These are phyloP conservation scores for Cercospora zeae-maydis DNA, from an alignment of 2,329 filamentous ascomycete species.

Conservation along the genomic window DNA sequence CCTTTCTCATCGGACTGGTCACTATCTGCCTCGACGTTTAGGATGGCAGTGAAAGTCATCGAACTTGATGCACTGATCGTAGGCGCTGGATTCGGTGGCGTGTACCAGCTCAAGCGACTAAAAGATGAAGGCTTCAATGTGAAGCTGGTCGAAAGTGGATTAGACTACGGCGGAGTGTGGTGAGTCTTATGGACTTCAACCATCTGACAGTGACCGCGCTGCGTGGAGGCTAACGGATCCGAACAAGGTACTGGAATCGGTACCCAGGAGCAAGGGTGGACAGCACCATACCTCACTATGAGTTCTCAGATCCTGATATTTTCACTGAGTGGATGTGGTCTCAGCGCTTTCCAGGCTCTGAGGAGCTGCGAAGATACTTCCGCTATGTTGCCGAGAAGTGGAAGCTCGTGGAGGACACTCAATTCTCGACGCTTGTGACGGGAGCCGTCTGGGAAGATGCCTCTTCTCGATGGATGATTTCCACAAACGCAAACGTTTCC, in stretches of 20 bases:
- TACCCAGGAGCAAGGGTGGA: slow-evolving; percentile 16
- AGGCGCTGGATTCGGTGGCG: slow-evolving; percentile 8
- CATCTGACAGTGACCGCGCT: neutral
- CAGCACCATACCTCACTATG: slow-evolving; percentile 40
- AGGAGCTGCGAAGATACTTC: slow-evolving; percentile 56
- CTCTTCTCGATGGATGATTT: slow-evolving; percentile 26
- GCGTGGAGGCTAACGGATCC: neutral
- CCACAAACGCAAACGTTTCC: neutral
- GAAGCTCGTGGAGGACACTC: slow-evolving; percentile 54
- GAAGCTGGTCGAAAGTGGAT: slow-evolving; percentile 5
- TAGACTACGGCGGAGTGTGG: slow-evolving; percentile 5
- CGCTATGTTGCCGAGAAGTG: slow-evolving; percentile 56
- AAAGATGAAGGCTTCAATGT: slow-evolving; percentile 5
- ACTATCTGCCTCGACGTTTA: neutral
- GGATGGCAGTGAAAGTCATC: neutral
- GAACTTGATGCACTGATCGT: slow-evolving; percentile 10
- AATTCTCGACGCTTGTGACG: slow-evolving; percentile 54
- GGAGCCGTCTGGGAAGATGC: slow-evolving; percentile 50
- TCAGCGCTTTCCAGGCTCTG: slow-evolving; percentile 8
- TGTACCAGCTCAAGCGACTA: slow-evolving; percentile 5
- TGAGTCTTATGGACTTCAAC: neutral
- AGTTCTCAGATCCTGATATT: slow-evolving; percentile 44
- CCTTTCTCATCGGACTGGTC: neutral
- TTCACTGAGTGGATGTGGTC: slow-evolving; percentile 54
- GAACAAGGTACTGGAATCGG: slow-evolving; percentile 17